Evolutionary conservation across 2,329 filamentous ascomycete species (phyloP), one percentile per base, ranked within the genome.

Genomic region (Drechslera avenae): DNA sequence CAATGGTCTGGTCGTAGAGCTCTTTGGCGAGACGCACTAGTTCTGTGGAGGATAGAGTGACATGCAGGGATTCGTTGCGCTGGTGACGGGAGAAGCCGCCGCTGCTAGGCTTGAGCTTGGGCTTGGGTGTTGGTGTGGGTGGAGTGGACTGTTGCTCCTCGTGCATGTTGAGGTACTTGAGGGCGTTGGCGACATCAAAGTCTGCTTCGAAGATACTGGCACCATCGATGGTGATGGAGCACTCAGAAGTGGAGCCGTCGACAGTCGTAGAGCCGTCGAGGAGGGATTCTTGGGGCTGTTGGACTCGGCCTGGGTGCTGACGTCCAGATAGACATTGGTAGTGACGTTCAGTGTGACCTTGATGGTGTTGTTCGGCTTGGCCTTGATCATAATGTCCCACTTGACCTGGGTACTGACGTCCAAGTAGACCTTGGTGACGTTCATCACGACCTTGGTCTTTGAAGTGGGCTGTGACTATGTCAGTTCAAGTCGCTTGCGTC

Each of bases 1-100:
- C 55, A n/a, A 71, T 62, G 3, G 61, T 64, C 9, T 51, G 62
- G 13, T 67, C 48, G 9, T 60, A 53, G 23, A 70, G 48, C 45
- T 69, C 61, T 18, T 34, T 12, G 4, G 53, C 56, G 7, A 63
- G 41, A 5, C 45, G 49, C 14, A 34, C 28, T 8, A 64, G 36
- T 6, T 67, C 53, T 1, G 56, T 26, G 10, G 19, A 19, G 13
- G 43, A 51, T 17, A 50, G 59, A 5, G 47, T 50, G 18, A 58
- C 51, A n/a, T 55, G 50, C 1, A 60, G 44, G 4, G 53, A 57
- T 13, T 44, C 21, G 17, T 34, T 19, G 32, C 33, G 41, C 40
- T 45, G 44, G 12, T 40, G 46, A 3, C 19, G 32, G 17, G 32
- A 19, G 17, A 7, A 5, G 28, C 31, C 26, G 34, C 44, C 47